Evolutionary conservation across 2,329 filamentous ascomycete species (phyloP).

Genomic region (Penicillium sp.): DNA sequence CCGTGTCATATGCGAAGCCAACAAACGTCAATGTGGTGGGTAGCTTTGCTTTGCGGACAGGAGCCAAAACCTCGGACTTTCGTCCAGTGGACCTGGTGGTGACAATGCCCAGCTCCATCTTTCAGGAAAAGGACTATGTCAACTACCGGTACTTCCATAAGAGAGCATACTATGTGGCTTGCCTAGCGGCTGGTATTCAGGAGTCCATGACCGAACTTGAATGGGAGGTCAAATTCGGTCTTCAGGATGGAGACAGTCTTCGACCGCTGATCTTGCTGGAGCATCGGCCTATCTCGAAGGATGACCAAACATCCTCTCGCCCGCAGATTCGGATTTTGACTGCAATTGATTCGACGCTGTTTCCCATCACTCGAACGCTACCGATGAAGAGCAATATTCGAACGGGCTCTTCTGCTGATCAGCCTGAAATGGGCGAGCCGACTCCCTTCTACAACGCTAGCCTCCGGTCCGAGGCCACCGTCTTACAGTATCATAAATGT

Average conservation of each 20-base stretch:
- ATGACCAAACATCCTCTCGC: constrained; percentile 43
- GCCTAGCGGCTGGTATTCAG: constrained; percentile 67
- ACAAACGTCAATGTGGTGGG: constrained; percentile 79
- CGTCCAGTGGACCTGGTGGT: constrained; percentile 76
- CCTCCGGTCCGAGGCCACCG: constrained; percentile 70
- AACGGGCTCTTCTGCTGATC: constrained; percentile 43
- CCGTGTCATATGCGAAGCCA: constrained; percentile 71
- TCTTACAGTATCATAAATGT: constrained; percentile 69
- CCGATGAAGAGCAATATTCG: constrained; percentile 68
- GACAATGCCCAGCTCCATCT: constrained; percentile 72
- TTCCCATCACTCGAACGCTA: constrained; percentile 65
- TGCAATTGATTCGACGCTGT: constrained; percentile 63
- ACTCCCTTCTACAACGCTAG: constrained; percentile 89
- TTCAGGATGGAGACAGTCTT: constrained; percentile 68
- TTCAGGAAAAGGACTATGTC: constrained; percentile 92
- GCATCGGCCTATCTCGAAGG: constrained; percentile 28
- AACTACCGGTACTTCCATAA: constrained; percentile 95
- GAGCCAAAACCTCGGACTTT: constrained; percentile 54
- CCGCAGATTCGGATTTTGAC: constrained; percentile 70
- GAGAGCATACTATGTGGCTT: constrained; percentile 83
- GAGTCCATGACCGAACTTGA: constrained; percentile 48
- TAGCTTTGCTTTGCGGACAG: constrained; percentile 74
- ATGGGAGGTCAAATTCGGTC: constrained; percentile 60
- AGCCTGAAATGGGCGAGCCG: constrained; percentile 43
- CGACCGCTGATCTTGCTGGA: constrained; percentile 61